Base-by-base conservation (phyloP, 352 stramenopile species). In the Globisporangium yorkense region DNA sequence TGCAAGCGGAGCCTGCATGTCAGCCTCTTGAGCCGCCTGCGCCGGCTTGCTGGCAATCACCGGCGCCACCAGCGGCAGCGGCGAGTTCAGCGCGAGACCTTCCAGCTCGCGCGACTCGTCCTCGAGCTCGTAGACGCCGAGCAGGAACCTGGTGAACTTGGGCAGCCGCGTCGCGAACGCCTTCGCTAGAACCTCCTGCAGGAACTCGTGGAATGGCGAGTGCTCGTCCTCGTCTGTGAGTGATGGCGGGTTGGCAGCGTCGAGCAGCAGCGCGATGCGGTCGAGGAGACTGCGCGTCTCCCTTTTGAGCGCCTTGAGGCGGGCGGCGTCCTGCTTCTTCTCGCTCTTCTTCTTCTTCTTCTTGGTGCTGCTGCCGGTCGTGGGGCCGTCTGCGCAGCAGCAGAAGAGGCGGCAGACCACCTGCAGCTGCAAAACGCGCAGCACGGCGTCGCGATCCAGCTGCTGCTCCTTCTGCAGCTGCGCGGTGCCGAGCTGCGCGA, bases 171-270 rank as follows among this genome's bases (percentile, higher is more conserved):
- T 21, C 21, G 74, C 54, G 5, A 94, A 66, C 52, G 64, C 70
- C 2, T 61, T 64, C 27, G 72, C 65, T 3, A 94, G 54, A 15
- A 82, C 58, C 8, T 77, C 69, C 47, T 84, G 51, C 5, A 94
- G 51, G 33, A 93, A 89, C 13, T 75, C 53, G 39, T 89, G 77
- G 59, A 94, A 94, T 12, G 80, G 80, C 27, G 85, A 88, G 13
- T 68, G 75, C 37, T 88, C 79, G 33, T 88, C 77, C 20, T 77
- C 77, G 21, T 86, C 83, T 16, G 62, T 75, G 51, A 89, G 72
- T 18, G 75, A 87, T 29, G 74, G 66, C 21, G 79, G 79, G 31
- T 84, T 91, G 0, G 75, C 78, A 10, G 82, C 81, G 37, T 92
- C 84, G 48, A 92, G 61, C 18, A 89, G 63, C 60, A 94, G 62